Conservation (phyloP, 768 basidiomycete species). For the Tulasnella sp. region DNA sequence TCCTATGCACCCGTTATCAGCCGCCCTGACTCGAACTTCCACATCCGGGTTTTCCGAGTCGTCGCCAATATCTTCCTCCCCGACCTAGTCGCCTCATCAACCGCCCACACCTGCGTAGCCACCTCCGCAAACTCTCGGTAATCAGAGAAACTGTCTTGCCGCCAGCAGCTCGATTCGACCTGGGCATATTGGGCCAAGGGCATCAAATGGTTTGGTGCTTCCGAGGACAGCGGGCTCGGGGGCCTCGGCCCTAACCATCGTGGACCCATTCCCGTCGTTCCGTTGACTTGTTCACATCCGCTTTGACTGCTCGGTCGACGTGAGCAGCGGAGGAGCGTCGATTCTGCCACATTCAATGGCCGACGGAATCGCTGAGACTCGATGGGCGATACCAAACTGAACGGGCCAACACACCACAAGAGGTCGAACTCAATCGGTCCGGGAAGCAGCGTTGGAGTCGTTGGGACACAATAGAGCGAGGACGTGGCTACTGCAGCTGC, state of each 20-base stretch:
- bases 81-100: background rate
- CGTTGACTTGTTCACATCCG: conserved; percentile 35
- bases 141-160: background rate
- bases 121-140: background rate
- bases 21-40: conserved; percentile 17
- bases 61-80: background rate
- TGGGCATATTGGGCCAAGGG: conserved; percentile 60
- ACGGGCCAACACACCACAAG: background rate
- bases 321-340: conserved; percentile 54
- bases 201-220: conserved; percentile 62
- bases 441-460: background rate
- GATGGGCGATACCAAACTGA: no score
- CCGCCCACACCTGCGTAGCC: background rate
- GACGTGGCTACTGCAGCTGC: background rate
- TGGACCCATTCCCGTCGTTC: conserved; percentile 8
- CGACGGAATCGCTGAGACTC: background rate
- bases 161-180: background rate
- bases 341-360: conserved; percentile 8
- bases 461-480: background rate
- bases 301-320: background rate
- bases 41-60: conserved; percentile 4
- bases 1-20: conserved; percentile 16
- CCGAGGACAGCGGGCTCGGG: conserved; percentile 39
- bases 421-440: background rate
- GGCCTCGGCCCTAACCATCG: conserved; percentile 17